Conservation (phyloP, 768 basidiomycete species). For the Suillus brevipes region DNA sequence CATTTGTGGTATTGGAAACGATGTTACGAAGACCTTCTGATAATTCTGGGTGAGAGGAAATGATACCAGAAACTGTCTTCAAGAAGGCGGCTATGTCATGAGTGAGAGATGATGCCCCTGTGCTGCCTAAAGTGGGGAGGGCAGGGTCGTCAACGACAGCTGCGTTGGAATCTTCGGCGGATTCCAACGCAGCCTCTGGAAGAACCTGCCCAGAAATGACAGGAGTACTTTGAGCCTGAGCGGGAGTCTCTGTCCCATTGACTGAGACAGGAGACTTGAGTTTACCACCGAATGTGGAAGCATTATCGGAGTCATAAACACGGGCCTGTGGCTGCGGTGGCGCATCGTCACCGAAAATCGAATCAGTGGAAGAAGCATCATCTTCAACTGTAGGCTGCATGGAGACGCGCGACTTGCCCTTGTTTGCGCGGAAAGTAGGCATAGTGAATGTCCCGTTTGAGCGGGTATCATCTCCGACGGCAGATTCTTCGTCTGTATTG, state of each 20-base stretch:
- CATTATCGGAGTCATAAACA: constrained; percentile 43
- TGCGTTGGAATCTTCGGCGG: constrained; percentile 14
- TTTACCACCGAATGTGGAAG: constrained; percentile 23
- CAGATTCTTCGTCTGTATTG: constrained; percentile 31
- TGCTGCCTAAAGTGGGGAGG: constrained; percentile 45
- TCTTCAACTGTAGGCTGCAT: constrained; percentile 29
- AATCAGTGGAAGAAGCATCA: constrained; percentile 42
- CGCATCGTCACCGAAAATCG: constrained; percentile 40
- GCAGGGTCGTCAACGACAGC: constrained; percentile 45
- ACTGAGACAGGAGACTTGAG: constrained; percentile 18
- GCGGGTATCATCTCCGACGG: constrained; percentile 33
- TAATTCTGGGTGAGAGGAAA: constrained; percentile 70
- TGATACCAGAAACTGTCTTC: constrained; percentile 50
- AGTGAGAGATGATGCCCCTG: constrained; percentile 48
- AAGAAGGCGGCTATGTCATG: constrained; percentile 67
- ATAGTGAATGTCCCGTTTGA: constrained; percentile 22
- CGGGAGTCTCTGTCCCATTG: constrained; percentile 29
- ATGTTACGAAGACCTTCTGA: constrained; percentile 68
- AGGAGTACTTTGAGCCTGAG: constrained; percentile 43
- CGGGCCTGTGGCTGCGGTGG: constrained; percentile 63
- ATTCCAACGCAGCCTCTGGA: constrained; percentile 12
- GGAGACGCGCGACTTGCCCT: constrained; percentile 37
- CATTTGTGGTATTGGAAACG: constrained; percentile 57
- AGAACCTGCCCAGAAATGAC: constrained; percentile 30
- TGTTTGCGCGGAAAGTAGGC: constrained; percentile 42